phyloP scores from a whole-genome alignment of 1,284 basidiomycete genomes.

The Sphaerobolus stellatus region DNA sequence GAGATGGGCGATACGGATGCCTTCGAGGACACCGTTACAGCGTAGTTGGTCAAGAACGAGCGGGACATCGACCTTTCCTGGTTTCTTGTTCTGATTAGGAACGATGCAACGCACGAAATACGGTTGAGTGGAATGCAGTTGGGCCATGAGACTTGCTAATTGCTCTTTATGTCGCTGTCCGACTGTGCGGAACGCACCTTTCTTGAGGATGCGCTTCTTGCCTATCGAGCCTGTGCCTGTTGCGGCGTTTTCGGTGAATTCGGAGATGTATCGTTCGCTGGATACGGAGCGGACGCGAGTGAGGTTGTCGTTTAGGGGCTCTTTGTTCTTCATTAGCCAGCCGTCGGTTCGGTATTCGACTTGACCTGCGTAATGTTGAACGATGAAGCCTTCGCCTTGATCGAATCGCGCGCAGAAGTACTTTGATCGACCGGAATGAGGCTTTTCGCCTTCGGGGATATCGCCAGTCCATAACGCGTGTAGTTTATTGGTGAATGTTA shows the following conservation, averaged over 20 bases:
- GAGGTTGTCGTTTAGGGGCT: constrained; percentile 96
- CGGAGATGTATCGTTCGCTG: constrained; percentile 77
- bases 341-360: constrained; percentile 96
- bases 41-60: constrained; percentile 95
- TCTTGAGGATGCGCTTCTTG: constrained; percentile 83
- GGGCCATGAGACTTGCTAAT: constrained; percentile 86
- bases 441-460: constrained; percentile 46
- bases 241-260: constrained; percentile 66
- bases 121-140: constrained; percentile 92
- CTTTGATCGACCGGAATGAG: constrained; percentile 76
- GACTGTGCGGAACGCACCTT: constrained; percentile 96
- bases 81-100: constrained; percentile 91
- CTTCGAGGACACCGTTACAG: constrained; percentile 99
- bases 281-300: constrained; percentile 87
- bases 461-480: constrained; percentile 67
- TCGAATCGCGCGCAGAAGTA: constrained; percentile 88
- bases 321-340: constrained; percentile 99
- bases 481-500: constrained; percentile 94
- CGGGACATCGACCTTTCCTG: constrained; percentile 89
- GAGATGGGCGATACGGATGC: constrained; percentile 95
- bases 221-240: constrained; percentile 46
- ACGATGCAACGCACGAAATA: constrained; percentile 99
- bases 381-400: constrained; percentile 78
- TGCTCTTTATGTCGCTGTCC: constrained; percentile 97
- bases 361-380: constrained; percentile 95